A percentile compares a stretch with the other conserved stretches of the same genome.
These are phyloP conservation scores for Fusarium marasasianum DNA, from an alignment of 2,329 filamentous ascomycete species.

Conservation along the genomic window DNA sequence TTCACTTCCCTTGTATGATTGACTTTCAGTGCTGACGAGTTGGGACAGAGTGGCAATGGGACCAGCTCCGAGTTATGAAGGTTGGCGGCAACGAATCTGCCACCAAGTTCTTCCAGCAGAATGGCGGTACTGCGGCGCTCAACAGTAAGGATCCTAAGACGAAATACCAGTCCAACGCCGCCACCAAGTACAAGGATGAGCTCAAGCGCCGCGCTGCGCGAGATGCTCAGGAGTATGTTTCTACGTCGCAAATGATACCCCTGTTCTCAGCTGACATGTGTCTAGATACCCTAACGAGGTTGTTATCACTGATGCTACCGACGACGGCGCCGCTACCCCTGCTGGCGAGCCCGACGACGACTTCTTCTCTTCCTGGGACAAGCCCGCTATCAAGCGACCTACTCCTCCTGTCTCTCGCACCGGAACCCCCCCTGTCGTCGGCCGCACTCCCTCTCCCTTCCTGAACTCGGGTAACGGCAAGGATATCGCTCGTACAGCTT, in stretches of 20 bases:
- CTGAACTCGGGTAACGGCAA: constrained; percentile 80
- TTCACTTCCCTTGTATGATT: not conserved
- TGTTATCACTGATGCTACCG: constrained; percentile 78
- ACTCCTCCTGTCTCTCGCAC: constrained; percentile 93
- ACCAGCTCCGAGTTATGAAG: constrained; percentile 96
- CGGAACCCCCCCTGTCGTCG: constrained; percentile 82
- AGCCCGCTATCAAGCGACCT: constrained; percentile 94
- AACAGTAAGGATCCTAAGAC: constrained; percentile 97
- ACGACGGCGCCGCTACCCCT: constrained; percentile 78
- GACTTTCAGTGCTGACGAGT: constrained; percentile 25
- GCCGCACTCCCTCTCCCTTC: constrained; percentile 90
- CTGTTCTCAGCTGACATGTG: constrained; percentile 37
- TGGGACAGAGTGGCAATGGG: constrained; percentile 91
- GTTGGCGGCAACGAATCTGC: constrained; percentile 98
- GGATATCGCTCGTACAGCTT: constrained; percentile 79
- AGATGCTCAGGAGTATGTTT: constrained; percentile 84
- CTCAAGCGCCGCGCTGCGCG: constrained; percentile 84
- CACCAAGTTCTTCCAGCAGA: constrained; percentile 97
- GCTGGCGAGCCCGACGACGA: constrained; percentile 88
- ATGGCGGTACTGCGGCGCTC: constrained; percentile 91
- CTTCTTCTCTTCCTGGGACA: constrained; percentile 99
- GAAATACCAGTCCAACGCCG: constrained; percentile 94
- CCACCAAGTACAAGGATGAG: constrained; percentile 97
- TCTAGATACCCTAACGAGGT: constrained; percentile 84
- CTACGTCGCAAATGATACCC: not conserved